Conservation (phyloP, 768 basidiomycete genomes). For the Xerocomellus amylosporus region DNA sequence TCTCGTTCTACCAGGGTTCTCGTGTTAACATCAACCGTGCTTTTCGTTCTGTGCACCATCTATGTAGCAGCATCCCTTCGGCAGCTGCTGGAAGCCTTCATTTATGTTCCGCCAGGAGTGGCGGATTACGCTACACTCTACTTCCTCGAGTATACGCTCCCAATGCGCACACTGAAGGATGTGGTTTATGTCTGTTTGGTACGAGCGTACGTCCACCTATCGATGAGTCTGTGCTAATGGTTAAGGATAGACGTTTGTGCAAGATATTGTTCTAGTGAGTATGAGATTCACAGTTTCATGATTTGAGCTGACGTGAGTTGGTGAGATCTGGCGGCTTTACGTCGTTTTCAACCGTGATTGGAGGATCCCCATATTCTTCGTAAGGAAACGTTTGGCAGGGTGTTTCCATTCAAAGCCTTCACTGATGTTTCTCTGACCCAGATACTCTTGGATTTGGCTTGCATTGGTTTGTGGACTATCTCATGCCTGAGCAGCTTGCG, state of each 20-base stretch:
- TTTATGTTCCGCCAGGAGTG: conserved; percentile 8
- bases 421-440: neutral
- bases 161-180: conserved; percentile 16
- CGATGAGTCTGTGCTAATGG: neutral
- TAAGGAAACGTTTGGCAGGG: neutral
- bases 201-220: neutral
- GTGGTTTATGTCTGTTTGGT: conserved; percentile 16
- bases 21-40: conserved; percentile 10
- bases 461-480: conserved; percentile 13
- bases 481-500: neutral
- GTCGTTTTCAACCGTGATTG: conserved; percentile 22
- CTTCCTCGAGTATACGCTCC: conserved; percentile 7
- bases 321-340: conserved; percentile 25
- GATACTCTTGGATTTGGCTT: conserved; percentile 21
- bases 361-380: conserved; percentile 18
- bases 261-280: conserved; percentile 18
- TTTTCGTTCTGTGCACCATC: conserved; percentile 10
- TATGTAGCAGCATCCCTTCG: conserved; percentile 15
- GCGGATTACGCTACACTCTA: conserved; percentile 11
- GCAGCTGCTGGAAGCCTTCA: conserved; percentile 17
- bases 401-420: neutral
- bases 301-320: neutral
- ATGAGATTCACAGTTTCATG: neutral
- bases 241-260: conserved; percentile 10
- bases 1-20: conserved; percentile 8